Conservation (phyloP, 106 monocot species). For the Triglochin maritima region DNA sequence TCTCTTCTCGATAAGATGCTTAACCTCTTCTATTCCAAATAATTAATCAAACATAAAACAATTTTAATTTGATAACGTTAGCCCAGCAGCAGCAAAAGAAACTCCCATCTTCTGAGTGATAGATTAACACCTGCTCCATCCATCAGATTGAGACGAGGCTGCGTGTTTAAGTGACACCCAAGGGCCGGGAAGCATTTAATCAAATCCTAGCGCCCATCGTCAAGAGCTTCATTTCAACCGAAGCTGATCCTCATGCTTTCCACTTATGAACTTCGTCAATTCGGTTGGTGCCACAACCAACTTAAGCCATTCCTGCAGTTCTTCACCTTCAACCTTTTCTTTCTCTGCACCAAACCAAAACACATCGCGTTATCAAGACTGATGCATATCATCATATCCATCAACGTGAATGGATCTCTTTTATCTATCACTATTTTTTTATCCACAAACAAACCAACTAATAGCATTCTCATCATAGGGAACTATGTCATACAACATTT, state of each 20-base stretch:
- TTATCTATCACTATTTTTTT: not conserved
- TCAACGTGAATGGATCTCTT: not conserved
- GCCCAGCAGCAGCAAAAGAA: too few relatives aligned
- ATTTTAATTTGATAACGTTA: too few relatives aligned
- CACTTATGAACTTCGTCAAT: constrained; percentile 50
- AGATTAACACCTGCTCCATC: too few relatives aligned
- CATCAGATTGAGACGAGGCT: too few relatives aligned
- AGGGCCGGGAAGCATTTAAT: too few relatives aligned
- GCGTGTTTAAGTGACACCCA: too few relatives aligned
- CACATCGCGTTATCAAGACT: not conserved
- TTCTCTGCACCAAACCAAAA: constrained; percentile 38
- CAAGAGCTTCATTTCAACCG: constrained; percentile 38
- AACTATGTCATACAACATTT: not conserved
- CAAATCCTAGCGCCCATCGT: not conserved
- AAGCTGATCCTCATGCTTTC: constrained; percentile 39
- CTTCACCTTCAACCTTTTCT: constrained; percentile 95
- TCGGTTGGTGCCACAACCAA: constrained; percentile 79
- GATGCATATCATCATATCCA: not conserved
- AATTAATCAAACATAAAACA: too few relatives aligned
- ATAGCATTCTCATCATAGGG: not conserved
- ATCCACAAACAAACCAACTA: not conserved
- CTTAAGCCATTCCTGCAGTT: constrained; percentile 87
- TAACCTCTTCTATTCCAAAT: too few relatives aligned
- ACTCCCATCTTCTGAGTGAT: too few relatives aligned
- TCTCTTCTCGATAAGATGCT: too few relatives aligned